Conservation (phyloP, 2,329 filamentous ascomycete genomes). For the Pseudogymnoascus sp. region DNA sequence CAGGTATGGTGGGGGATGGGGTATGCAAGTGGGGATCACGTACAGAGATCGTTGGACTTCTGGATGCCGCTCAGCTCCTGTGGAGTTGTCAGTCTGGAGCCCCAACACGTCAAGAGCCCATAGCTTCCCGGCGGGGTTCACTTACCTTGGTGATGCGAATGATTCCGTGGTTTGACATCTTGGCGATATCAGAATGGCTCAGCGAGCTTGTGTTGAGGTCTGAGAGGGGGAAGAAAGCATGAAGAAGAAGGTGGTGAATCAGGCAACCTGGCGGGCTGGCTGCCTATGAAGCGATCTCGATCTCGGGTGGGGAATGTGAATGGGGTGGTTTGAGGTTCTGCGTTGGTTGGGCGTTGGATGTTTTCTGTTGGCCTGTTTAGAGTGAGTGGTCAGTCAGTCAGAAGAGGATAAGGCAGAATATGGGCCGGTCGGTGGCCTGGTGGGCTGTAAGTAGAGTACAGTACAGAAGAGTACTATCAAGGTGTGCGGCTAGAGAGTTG, state of each 20-base stretch:
- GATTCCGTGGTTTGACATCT: conserved; percentile 76
- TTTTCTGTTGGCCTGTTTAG: background rate
- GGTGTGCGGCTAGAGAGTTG: background rate
- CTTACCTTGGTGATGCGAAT: conserved; percentile 76
- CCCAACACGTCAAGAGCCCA: background rate
- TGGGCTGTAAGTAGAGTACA: background rate
- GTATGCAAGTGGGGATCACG: conserved; percentile 25
- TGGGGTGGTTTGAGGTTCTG: background rate
- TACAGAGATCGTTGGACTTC: conserved; percentile 75
- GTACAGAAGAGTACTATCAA: background rate
- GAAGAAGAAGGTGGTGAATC: background rate
- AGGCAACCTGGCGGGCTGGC: background rate
- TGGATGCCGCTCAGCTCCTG: conserved; percentile 84
- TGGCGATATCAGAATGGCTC: conserved; percentile 13
- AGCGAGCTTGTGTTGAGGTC: background rate
- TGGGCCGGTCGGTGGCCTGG: background rate
- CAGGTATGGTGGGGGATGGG: background rate
- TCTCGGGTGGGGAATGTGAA: background rate
- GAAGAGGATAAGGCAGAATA: background rate
- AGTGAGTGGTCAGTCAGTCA: background rate
- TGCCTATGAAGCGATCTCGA: background rate
- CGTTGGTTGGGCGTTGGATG: background rate
- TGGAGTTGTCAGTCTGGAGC: conserved; percentile 28
- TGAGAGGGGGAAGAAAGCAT: background rate
- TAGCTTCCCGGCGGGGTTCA: conserved; percentile 9